Evolutionary conservation across 805 yeast genomes (phyloP), one percentile per base, ranked within the genome.

Genomic region (Teunomyces stri): DNA sequence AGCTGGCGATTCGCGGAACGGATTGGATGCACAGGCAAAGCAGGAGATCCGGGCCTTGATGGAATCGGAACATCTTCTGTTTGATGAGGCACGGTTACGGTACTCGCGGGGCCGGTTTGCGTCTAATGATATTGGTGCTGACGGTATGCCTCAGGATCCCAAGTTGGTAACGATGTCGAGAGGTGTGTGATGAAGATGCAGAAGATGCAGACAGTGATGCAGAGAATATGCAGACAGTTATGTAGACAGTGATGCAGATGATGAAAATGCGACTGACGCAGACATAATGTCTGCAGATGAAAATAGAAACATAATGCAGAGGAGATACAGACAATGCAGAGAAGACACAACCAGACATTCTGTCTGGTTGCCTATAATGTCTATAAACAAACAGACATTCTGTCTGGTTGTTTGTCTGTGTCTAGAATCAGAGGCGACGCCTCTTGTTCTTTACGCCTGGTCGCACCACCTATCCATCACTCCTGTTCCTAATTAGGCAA

Each of bases 81-180:
- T 87, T 59, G 95, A 87, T 60, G 80, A 80, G 36, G 95, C 96
- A 0, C 70, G 96, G 50, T 61, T 78, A 3, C 57, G 72, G 45
- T 83, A 77, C 57, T 75, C 80, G 4, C 70, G 68, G 44, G 52
- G 61, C 12, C 66, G 66, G 51, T 72, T 87, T 60, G 67, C 69
- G 1, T 61, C 27, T 35, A 51, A 52, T 37, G 49, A 53, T 12
- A 52, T 60, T 10, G 59, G 49, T 11, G 47, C 45, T 2, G 47
- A 50, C 27, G 63, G 63, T 2, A 29, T 58, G 10, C 63, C 63
- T 1, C 33, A 45, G 12, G 63, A 59, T 34, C 56, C 60, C 11
- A 49, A 49, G 28, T 48, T 59, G 34, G 62, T 60, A 9, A 60
- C 63, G 3, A 6, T 21, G 13, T 2, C 12, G 43, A 11, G 33